Evolutionary conservation across 2,329 filamentous ascomycete genomes (phyloP).

Genomic region (Venturia aucupariae): DNA sequence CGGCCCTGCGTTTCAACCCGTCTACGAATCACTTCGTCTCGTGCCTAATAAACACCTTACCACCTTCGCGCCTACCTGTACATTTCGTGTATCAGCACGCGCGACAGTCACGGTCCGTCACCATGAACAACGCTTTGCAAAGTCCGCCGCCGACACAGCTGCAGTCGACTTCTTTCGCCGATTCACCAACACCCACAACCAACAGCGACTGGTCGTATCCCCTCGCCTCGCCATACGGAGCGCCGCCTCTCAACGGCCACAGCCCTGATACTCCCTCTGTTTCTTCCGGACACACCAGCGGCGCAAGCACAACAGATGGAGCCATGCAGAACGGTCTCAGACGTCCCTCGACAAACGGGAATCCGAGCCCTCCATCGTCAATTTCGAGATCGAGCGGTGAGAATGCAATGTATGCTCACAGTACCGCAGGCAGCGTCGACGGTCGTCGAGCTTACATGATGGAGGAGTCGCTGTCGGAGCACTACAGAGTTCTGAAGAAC

Average conservation of each 20-base stretch:
- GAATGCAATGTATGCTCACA: conserved; percentile 51
- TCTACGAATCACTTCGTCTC: background rate
- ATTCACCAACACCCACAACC: conserved; percentile 28
- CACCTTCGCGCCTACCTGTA: background rate
- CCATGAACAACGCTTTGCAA: conserved; percentile 17
- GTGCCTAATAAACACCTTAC: background rate
- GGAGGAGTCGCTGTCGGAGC: conserved; percentile 67
- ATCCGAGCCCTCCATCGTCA: conserved; percentile 80
- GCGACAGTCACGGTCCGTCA: background rate
- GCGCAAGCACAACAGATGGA: conserved; percentile 31
- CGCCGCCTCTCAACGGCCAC: conserved; percentile 27
- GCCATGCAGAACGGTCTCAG: conserved; percentile 45
- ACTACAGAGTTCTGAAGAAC: conserved; percentile 69
- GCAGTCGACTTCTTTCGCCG: conserved; percentile 22
- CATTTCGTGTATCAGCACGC: background rate
- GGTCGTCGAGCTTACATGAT: conserved; percentile 48
- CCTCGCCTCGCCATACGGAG: conserved; percentile 25
- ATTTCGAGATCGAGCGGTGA: conserved; percentile 78
- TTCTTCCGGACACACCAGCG: conserved; percentile 31
- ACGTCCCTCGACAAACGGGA: conserved; percentile 28
- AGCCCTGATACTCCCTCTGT: conserved; percentile 23
- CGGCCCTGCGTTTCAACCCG: background rate
- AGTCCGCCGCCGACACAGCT: conserved; percentile 16
- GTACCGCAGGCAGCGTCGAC: conserved; percentile 46
- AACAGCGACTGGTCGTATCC: conserved; percentile 28